A percentile compares a stretch with the other conserved stretches of the same genome.
phyloP scores from a whole-genome alignment of 805 yeast genomes.

The Metschnikowia anglica region DNA sequence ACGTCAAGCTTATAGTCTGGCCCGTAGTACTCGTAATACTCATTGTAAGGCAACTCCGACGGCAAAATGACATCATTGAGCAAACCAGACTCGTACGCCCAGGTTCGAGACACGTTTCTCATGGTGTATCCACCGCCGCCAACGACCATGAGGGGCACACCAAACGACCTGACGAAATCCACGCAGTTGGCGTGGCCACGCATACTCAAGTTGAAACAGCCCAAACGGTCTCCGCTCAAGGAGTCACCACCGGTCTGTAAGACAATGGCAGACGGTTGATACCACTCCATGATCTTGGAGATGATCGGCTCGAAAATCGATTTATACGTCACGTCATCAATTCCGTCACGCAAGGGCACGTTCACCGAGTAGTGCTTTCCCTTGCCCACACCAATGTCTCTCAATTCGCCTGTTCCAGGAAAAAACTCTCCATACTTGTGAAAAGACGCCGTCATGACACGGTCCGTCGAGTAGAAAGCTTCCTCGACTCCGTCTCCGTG shows the following conservation, averaged over 20 bases:
- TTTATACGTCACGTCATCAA: constrained; percentile 84
- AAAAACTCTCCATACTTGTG: constrained; percentile 92
- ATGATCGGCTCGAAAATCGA: constrained; percentile 89
- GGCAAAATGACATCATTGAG: constrained; percentile 77
- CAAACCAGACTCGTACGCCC: constrained; percentile 92
- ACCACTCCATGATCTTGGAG: constrained; percentile 72
- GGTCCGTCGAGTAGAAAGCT: constrained; percentile 86
- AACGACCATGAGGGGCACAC: constrained; percentile 85
- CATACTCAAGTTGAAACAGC: constrained; percentile 93
- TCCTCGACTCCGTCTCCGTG: constrained; percentile 97
- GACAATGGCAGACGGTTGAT: constrained; percentile 95
- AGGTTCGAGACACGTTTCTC: constrained; percentile 91
- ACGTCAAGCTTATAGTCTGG: constrained; percentile 96
- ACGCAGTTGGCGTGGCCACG: constrained; percentile 96
- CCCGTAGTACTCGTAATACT: constrained; percentile 94
- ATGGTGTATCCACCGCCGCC: constrained; percentile 99
- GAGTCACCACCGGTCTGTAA: constrained; percentile 99
- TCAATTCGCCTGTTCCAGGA: constrained; percentile 88
- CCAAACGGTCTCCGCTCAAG: constrained; percentile 90
- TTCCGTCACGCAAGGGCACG: constrained; percentile 89
- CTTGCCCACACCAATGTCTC: constrained; percentile 79
- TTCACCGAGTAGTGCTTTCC: constrained; percentile 84
- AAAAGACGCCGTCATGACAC: constrained; percentile 88
- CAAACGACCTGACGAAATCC: constrained; percentile 78
- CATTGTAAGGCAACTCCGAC: constrained; percentile 85